Percentiles rank a stretch among this genome's conserved stretches.
Conservation (phyloP, 1,284 basidiomycete genomes). For the Ceratobasidium papillatum region DNA sequence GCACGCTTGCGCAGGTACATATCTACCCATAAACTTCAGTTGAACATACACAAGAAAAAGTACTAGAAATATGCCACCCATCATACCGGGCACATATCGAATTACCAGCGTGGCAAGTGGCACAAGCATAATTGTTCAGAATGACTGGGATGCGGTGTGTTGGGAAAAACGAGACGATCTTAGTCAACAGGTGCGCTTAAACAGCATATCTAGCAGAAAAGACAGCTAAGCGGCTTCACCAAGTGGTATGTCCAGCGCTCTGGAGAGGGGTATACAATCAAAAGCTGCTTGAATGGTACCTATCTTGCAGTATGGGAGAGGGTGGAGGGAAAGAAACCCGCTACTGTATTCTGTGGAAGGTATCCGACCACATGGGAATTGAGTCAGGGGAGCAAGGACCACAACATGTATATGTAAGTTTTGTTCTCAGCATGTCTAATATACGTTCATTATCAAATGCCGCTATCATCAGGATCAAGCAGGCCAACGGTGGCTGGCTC, state of each 20-base stretch:
- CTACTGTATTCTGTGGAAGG: neutral
- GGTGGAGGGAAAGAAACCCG: neutral
- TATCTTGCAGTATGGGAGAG: neutral
- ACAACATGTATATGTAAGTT: constrained; percentile 8
- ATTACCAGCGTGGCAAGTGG: neutral
- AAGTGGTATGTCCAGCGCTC: constrained; percentile 12
- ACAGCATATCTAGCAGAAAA: neutral
- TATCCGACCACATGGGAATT: constrained; percentile 6
- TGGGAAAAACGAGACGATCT: neutral
- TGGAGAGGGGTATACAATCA: neutral
- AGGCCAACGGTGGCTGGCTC: neutral
- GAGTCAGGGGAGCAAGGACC: neutral
- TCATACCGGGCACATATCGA: neutral
- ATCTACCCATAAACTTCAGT: too few species aligned
- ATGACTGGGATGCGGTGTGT: constrained; percentile 4
- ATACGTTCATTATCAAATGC: too few species aligned
- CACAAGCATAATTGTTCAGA: neutral
- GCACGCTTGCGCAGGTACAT: too few species aligned
- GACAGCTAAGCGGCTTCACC: neutral
- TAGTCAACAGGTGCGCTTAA: neutral
- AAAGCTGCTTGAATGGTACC: neutral
- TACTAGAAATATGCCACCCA: neutral
- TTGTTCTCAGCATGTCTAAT: neutral
- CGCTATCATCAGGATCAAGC: too few species aligned
- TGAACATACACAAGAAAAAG: too few species aligned